phyloP scores from a whole-genome alignment of 2,329 filamentous ascomycete genomes.

The Monosporascus sp. region DNA sequence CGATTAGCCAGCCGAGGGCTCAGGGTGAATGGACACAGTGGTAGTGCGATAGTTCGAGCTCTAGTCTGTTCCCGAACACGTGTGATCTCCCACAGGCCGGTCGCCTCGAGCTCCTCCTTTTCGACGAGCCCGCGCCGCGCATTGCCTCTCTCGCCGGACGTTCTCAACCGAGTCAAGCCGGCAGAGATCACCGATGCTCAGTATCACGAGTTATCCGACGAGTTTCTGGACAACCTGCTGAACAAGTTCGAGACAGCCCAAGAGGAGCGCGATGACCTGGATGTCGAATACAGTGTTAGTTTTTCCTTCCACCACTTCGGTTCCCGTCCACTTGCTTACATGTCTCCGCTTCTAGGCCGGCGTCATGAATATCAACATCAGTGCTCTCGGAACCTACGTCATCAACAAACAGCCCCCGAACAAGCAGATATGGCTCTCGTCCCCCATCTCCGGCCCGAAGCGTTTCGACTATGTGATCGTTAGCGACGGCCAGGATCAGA shows the following conservation, averaged over 20 bases:
- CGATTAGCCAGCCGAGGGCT: constrained; percentile 31
- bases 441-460: constrained; percentile 85
- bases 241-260: constrained; percentile 64
- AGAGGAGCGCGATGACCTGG: constrained; percentile 69
- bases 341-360: constrained; percentile 56
- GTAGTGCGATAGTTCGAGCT: constrained; percentile 9
- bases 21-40: constrained; percentile 5
- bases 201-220: constrained; percentile 74
- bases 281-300: constrained; percentile 83
- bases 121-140: constrained; percentile 33
- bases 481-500: constrained; percentile 69
- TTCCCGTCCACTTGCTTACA: not conserved
- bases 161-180: constrained; percentile 31
- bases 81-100: constrained; percentile 1
- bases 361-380: constrained; percentile 71
- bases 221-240: constrained; percentile 59
- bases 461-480: constrained; percentile 83
- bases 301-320: constrained; percentile 10
- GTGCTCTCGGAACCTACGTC: constrained; percentile 73
- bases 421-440: constrained; percentile 95
- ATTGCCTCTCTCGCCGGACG: constrained; percentile 33
- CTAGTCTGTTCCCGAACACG: constrained; percentile 16
- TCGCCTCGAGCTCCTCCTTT: constrained; percentile 9
- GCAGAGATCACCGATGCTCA: constrained; percentile 62
- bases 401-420: constrained; percentile 99